Evolutionary conservation across 2,329 filamentous ascomycete species (phyloP), one percentile per base, ranked within the genome.

Genomic region (Cercospora zeae-maydis): DNA sequence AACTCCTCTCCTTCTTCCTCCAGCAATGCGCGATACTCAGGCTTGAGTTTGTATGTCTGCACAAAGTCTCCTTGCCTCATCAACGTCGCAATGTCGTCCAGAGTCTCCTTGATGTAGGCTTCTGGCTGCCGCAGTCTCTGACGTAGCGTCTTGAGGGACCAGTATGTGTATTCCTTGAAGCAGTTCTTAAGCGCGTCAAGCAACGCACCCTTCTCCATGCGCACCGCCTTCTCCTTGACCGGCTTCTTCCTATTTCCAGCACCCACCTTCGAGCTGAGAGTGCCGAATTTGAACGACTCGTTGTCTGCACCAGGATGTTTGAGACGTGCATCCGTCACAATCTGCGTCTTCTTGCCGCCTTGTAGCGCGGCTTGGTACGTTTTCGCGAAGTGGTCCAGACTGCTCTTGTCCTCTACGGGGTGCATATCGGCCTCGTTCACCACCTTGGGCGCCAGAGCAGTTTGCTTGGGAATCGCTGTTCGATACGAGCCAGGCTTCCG

Each of bases 61-160:
- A 91, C 89, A 74, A 96, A 96, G 2, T 87, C 84, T 27, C 93
- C 93, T 52, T 87, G 88, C 76, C 92, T 91, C 74, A 96, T 88
- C 64, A 96, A 79, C 19, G 90, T 86, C 0, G 92, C 93, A 63
- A 98, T 86, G 73, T 92, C 87, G 66, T 93, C 89, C 69, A 99
- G 79, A 0, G 88, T 89, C 74, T 95, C 86, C 59, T 93, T 92
- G 65, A 99, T 85, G 76, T 93, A 98, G n/a, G 89, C 88, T 75
- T 98, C 95, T 1, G 95, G 95, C 78, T 99, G 95, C 63, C 88
- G 85, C 39, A 96, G 85, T 64, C 84, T 81, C 56, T 86, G 83
- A 67, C 92, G 91, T 69, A 99, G 84, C 4, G 89, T 86, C 73
- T 91, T 93, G 82, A 98, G 90, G n/a, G 90, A 88, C 93, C 93